phyloP scores from a whole-genome alignment of 176 grass and related monocot species.

The Ananas comosus region DNA sequence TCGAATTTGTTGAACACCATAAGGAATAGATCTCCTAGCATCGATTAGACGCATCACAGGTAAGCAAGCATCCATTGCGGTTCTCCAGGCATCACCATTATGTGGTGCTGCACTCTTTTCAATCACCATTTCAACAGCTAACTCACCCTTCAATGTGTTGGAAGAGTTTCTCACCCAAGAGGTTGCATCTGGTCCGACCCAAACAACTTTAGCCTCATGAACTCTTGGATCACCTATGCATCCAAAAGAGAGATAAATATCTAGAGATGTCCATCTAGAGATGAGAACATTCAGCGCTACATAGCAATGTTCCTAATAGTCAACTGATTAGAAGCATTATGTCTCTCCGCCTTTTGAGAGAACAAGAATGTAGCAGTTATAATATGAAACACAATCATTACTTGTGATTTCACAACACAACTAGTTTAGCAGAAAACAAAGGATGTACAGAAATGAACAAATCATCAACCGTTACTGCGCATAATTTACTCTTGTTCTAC shows the following conservation, averaged over 20 bases:
- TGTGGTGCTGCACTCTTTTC: conserved; percentile 45
- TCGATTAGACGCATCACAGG: conserved; percentile 80
- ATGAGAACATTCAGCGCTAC: neutral
- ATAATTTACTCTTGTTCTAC: too few species aligned
- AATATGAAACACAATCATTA: too few species aligned
- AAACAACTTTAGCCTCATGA: conserved; percentile 65
- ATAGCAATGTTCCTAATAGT: too few species aligned
- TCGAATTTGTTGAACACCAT: conserved; percentile 70
- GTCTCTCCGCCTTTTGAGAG: too few species aligned
- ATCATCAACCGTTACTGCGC: too few species aligned
- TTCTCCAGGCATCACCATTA: conserved; percentile 79
- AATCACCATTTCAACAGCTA: conserved; percentile 68
- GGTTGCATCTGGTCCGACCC: conserved; percentile 60
- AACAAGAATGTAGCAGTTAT: too few species aligned
- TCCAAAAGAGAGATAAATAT: conserved; percentile 13
- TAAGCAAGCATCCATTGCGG: conserved; percentile 81
- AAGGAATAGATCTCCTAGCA: conserved; percentile 63
- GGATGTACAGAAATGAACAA: too few species aligned
- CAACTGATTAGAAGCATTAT: too few species aligned
- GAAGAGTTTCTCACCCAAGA: conserved; percentile 55
- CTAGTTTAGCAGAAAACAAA: too few species aligned
- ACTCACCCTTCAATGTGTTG: conserved; percentile 51
- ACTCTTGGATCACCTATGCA: conserved; percentile 74
- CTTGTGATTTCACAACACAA: too few species aligned
- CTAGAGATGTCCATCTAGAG: conserved; percentile 1